Evolutionary conservation across 495 filamentous ascomycete species (phyloP).

Genomic region (Penicillium bovifimosum): DNA sequence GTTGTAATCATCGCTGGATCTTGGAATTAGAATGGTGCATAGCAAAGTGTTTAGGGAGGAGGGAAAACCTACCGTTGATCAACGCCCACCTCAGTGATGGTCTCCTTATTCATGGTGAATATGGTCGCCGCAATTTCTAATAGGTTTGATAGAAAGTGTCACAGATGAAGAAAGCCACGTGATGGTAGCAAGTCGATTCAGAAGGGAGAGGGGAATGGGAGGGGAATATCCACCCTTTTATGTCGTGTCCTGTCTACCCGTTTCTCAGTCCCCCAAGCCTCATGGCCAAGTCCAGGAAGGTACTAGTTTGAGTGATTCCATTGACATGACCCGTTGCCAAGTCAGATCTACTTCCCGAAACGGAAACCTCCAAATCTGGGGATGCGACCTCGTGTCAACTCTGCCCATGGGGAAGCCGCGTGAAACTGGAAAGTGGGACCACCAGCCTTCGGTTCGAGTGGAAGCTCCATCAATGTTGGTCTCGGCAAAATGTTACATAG

Average conservation of each 20-base stretch:
- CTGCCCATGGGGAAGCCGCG: constrained; percentile 2
- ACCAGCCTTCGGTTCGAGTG: background rate
- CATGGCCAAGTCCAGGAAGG: background rate
- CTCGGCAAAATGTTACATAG: background rate
- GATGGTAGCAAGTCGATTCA: background rate
- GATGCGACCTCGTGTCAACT: background rate
- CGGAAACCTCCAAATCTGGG: background rate
- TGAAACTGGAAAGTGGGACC: background rate
- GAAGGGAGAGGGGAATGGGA: background rate
- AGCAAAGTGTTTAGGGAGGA: no score
- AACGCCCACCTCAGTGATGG: constrained; percentile 1
- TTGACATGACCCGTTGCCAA: background rate
- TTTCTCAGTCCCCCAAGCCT: background rate
- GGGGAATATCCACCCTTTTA: constrained; percentile 8
- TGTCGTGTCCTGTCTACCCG: constrained; percentile 1
- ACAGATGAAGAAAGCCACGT: background rate
- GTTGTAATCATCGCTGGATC: constrained; percentile 17
- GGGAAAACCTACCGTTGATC: background rate
- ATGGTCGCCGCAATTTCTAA: background rate
- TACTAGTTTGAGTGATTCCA: background rate
- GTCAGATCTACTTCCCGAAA: constrained; percentile 12
- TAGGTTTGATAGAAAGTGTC: background rate
- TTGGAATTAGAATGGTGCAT: constrained; percentile 6
- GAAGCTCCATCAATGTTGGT: background rate
- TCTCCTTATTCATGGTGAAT: constrained; percentile 8